These are phyloP conservation scores for Termitomyces titanicus DNA, from an alignment of 768 basidiomycete species.

Conservation along the genomic window DNA sequence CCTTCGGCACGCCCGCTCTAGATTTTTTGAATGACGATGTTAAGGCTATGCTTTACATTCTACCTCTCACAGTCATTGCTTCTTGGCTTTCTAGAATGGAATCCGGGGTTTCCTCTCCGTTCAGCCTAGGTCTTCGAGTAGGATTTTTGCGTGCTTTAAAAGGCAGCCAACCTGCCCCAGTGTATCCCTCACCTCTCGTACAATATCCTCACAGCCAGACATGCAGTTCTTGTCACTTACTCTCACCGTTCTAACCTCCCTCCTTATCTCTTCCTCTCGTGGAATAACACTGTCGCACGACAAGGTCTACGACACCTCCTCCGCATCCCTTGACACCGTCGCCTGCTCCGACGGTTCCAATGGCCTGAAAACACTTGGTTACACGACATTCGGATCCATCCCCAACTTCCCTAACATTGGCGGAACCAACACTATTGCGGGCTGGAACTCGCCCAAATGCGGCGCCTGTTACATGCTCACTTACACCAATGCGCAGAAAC, in stretches of 20 bases:
- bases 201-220: neutral
- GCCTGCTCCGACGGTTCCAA: conserved; percentile 49
- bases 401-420: conserved; percentile 54
- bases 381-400: conserved; percentile 40
- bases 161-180: neutral
- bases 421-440: conserved; percentile 36
- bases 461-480: conserved; percentile 52
- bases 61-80: neutral
- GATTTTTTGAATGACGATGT: neutral
- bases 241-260: conserved; percentile 18
- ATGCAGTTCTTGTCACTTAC: conserved; percentile 31
- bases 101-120: neutral
- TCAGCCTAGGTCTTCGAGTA: neutral
- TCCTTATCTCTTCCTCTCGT: conserved; percentile 5
- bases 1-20: neutral
- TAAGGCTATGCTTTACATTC: neutral
- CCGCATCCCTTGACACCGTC: conserved; percentile 30
- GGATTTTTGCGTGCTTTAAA: neutral
- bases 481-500: conserved; percentile 23
- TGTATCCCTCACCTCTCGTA: neutral
- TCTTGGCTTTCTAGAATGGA: neutral
- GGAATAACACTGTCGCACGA: conserved; percentile 30
- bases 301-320: conserved; percentile 31
- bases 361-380: conserved; percentile 37
- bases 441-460: conserved; percentile 46